Conservation (phyloP, 495 filamentous ascomycete species). For the Penicillium riverlandense region DNA sequence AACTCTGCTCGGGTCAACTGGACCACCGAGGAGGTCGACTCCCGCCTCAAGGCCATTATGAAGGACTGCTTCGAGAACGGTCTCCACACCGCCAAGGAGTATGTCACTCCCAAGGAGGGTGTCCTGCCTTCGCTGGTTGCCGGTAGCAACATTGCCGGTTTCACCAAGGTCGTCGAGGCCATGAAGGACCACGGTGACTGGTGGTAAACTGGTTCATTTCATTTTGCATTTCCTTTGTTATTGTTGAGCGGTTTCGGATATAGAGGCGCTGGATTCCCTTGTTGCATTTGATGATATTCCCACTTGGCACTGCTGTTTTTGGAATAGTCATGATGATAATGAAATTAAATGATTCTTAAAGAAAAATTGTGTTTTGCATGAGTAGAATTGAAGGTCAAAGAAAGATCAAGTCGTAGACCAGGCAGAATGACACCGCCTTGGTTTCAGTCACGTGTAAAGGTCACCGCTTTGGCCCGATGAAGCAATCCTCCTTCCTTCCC, state of each 20-base stretch:
- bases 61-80: conserved; percentile 88
- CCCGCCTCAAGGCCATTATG: conserved; percentile 91
- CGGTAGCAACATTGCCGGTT: conserved; percentile 94
- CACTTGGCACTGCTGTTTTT: conserved; percentile 16
- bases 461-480: not conserved
- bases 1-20: conserved; percentile 82
- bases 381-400: too few species aligned
- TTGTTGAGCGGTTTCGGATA: conserved; percentile 27
- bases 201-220: conserved; percentile 54
- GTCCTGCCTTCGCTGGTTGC: conserved; percentile 85
- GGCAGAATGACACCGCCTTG: too few species aligned
- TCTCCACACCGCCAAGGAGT: conserved; percentile 81
- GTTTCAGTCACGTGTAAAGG: too few species aligned
- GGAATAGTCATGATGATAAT: conserved; percentile 23
- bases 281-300: conserved; percentile 26
- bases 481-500: not conserved
- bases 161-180: conserved; percentile 89
- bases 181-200: conserved; percentile 98
- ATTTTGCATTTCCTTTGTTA: conserved; percentile 15
- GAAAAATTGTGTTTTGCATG: not conserved
- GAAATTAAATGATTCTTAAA: conserved; percentile 19
- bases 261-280: conserved; percentile 35
- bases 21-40: conserved; percentile 86
- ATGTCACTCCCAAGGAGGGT: conserved; percentile 67
- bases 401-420: too few species aligned